Evolutionary conservation across 495 filamentous ascomycete genomes (phyloP), one percentile per base, ranked within the genome.

Genomic region (Penicillium canariense): DNA sequence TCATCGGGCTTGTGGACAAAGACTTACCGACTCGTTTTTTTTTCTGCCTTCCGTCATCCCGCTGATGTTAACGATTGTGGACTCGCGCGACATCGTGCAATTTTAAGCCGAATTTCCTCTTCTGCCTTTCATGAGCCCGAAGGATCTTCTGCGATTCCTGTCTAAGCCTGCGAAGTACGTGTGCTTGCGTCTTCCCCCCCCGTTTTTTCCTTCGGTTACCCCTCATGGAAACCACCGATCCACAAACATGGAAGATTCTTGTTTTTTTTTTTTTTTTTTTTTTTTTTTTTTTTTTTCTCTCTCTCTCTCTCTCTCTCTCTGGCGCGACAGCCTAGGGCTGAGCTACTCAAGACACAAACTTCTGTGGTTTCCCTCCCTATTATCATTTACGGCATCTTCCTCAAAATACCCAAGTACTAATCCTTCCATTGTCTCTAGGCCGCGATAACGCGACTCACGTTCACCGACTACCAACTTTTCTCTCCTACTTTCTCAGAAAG

Each of bases 151-250:
- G 66, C 89, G 90, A 77, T 91, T 96, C 78, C 83, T 97, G 59
- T 96, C 90, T 56, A 95, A 95, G 80, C 93, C 91, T 65, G 90
- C 89, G 68, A 96, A 96, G 92, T 97, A 74, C 71, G 88, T 78
- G 15, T 36, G 48, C 35, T 17, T 46, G 39, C 40, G 9, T 52
- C 36, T 17, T 53, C 20, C 12, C 50, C 32, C 22, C 23, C 45
- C 39, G 27, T 26, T 50, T 51, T 39, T 34, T 48, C 50, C 28
- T 48, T 59, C 48, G 47, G 40, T 35, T 53, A 53, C 50, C 50
- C 50, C 50, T 53, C 50, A 53, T 20, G 15, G 30, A 32, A n/a
- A 40, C 2, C 27, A 22, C 15, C 49, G 36, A 51, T 26, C 49
- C 20, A 36, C 26, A 51, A 43, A 42, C 25, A 11, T 42, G 38